Evolutionary conservation across 805 yeast genomes (phyloP).

Genomic region (Ogataea neopini): DNA sequence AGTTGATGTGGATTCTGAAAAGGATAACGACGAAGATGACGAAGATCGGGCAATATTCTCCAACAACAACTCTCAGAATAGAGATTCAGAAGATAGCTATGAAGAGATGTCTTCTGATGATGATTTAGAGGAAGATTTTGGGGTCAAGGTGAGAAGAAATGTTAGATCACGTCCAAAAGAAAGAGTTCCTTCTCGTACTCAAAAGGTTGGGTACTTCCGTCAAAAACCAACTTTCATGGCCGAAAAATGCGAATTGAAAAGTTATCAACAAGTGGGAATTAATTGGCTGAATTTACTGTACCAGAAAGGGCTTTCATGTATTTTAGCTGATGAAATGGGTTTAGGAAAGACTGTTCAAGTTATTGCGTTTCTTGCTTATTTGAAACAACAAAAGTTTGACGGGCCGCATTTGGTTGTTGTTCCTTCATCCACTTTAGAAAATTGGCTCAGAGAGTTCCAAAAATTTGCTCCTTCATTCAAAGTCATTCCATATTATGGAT

Average conservation of each 20-base stretch:
- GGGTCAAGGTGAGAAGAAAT: conserved; percentile 5
- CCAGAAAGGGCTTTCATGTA: conserved; percentile 79
- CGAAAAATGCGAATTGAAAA: conserved; percentile 66
- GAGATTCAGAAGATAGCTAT: conserved; percentile 16
- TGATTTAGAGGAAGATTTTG: conserved; percentile 22
- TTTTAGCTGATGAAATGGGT: conserved; percentile 98
- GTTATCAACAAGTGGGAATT: conserved; percentile 94
- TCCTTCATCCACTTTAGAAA: conserved; percentile 94
- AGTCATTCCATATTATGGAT: conserved; percentile 94
- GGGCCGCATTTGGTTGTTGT: conserved; percentile 95
- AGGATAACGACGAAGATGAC: conserved; percentile 47
- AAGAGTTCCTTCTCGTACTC: conserved; percentile 13
- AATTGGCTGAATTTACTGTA: conserved; percentile 89
- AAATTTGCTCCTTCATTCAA: conserved; percentile 80
- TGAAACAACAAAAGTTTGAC: conserved; percentile 57
- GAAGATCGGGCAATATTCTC: conserved; percentile 21
- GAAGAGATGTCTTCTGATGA: conserved; percentile 20
- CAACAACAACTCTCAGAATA: conserved; percentile 34
- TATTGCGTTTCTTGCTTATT: conserved; percentile 83
- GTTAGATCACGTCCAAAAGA: conserved; percentile 18
- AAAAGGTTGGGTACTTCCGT: conserved; percentile 48
- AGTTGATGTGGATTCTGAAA: conserved; percentile 36
- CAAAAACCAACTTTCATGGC: conserved; percentile 72
- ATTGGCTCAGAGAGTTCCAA: conserved; percentile 93
- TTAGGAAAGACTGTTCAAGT: conserved; percentile 97